Conservation (phyloP, 768 basidiomycete species). For the Termitomyces sp. region DNA sequence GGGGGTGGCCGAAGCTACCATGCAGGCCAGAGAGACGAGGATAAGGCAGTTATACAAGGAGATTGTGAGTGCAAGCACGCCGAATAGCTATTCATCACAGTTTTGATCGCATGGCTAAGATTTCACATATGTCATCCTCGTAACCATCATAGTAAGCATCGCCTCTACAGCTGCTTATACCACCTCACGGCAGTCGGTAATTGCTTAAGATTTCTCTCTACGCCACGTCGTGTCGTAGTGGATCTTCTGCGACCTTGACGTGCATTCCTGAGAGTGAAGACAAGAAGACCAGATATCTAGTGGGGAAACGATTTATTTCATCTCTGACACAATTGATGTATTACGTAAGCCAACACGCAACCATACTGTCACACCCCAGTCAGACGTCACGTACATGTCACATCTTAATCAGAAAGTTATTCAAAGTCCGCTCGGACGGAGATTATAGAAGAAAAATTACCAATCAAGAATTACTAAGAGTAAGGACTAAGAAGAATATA, state of each 20-base stretch:
- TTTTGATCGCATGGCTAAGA: constrained; percentile 8
- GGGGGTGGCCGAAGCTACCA: constrained; percentile 28
- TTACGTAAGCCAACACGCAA: too few species aligned
- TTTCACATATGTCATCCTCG: neutral
- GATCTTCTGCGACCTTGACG: neutral
- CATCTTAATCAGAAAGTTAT: too few species aligned
- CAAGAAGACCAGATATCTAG: too few species aligned
- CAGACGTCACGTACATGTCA: too few species aligned
- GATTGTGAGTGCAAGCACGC: constrained; percentile 9
- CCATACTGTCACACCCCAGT: too few species aligned
- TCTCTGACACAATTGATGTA: too few species aligned
- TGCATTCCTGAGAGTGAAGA: neutral
- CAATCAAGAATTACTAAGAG: too few species aligned
- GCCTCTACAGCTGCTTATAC: neutral
- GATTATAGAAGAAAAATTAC: too few species aligned
- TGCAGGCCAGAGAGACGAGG: constrained; percentile 12
- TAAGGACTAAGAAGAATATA: too few species aligned
- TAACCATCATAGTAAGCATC: neutral
- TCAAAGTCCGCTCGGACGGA: too few species aligned
- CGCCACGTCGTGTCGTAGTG: neutral
- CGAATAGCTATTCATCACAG: constrained; percentile 8
- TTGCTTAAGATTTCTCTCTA: neutral
- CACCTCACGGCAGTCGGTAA: too few species aligned
- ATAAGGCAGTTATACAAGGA: constrained; percentile 5
- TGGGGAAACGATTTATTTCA: too few species aligned